A percentile compares a stretch with the other conserved stretches of the same genome.
phyloP scores from a whole-genome alignment of 371 early-diverging fungal genomes.

The Mortierella sp. region DNA sequence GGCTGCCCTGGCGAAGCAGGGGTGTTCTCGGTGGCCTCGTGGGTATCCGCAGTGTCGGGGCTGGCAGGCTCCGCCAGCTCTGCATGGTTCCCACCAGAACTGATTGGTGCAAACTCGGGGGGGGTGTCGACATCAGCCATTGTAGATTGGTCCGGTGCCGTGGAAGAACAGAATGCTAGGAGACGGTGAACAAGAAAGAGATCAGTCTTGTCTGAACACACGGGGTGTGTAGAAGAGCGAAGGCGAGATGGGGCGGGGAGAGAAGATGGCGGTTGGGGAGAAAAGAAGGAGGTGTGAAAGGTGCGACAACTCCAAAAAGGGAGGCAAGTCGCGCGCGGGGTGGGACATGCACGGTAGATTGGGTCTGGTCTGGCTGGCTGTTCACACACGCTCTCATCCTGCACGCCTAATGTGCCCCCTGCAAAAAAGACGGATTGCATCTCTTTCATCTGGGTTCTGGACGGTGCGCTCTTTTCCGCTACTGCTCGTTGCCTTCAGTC shows the following conservation, averaged over 20 bases:
- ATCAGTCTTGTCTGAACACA: not conserved
- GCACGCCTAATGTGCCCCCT: no score
- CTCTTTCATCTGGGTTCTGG: no score
- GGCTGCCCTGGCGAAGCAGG: not conserved
- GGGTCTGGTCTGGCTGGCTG: no score
- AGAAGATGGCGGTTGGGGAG: not conserved
- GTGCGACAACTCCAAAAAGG: not conserved
- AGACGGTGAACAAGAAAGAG: not conserved
- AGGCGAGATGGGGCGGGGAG: not conserved
- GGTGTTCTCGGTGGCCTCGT: not conserved
- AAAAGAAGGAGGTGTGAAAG: not conserved
- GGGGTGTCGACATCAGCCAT: constrained; percentile 52
- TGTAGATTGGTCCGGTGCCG: not conserved
- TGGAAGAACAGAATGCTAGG: constrained; percentile 1
- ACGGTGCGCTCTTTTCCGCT: no score
- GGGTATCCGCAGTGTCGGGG: constrained; percentile 5
- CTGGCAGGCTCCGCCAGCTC: constrained; percentile 14
- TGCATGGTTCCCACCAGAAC: constrained; percentile 11
- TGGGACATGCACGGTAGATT: no score
- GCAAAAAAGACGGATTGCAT: no score
- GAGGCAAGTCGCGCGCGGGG: no score
- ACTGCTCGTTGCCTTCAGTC: no score
- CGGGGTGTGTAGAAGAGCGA: constrained; percentile 3
- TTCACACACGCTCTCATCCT: no score
- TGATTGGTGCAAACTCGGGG: constrained; percentile 37